phyloP scores from a whole-genome alignment of 2,329 filamentous ascomycete genomes.

The Triangularia setosa region DNA sequence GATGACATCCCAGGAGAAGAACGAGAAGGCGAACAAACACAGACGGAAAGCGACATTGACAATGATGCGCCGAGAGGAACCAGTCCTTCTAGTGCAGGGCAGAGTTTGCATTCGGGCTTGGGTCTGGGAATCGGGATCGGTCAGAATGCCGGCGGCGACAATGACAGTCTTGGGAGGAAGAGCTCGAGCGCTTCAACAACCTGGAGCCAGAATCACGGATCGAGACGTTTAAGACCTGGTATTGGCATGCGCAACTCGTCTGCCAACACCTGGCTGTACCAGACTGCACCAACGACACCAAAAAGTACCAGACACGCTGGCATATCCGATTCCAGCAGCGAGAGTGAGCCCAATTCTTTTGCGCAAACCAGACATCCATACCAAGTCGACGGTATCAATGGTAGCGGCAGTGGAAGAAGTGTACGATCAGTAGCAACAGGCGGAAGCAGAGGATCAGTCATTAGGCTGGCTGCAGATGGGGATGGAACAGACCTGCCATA shows the following conservation, averaged over 20 bases:
- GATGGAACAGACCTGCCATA: slow-evolving; percentile 26
- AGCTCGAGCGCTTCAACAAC: slow-evolving; percentile 28
- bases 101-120: slow-evolving; percentile 5
- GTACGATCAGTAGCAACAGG: slow-evolving; percentile 30
- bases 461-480: slow-evolving; percentile 19
- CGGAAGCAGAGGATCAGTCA: slow-evolving; percentile 19
- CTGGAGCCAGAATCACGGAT: slow-evolving; percentile 25
- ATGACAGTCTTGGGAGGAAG: slow-evolving; percentile 11
- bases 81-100: slow-evolving; percentile 38
- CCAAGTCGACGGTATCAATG: slow-evolving; percentile 29
- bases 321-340: slow-evolving; percentile 26
- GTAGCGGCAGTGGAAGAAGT: slow-evolving; percentile 39
- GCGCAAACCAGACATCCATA: slow-evolving; percentile 42
- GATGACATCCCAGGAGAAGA: slow-evolving; percentile 21
- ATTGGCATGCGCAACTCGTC: slow-evolving; percentile 38
- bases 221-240: slow-evolving; percentile 24
- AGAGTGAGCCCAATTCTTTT: slow-evolving; percentile 32
- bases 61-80: slow-evolving; percentile 43
- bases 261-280: slow-evolving; percentile 43
- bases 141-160: slow-evolving; percentile 8
- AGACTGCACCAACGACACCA: slow-evolving; percentile 53
- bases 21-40: neutral
- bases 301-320: slow-evolving; percentile 42
- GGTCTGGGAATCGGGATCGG: neutral
- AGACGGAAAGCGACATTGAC: slow-evolving; percentile 41